phyloP scores from a whole-genome alignment of 2,329 filamentous ascomycete species.

The Penicillium sclerotigenum region DNA sequence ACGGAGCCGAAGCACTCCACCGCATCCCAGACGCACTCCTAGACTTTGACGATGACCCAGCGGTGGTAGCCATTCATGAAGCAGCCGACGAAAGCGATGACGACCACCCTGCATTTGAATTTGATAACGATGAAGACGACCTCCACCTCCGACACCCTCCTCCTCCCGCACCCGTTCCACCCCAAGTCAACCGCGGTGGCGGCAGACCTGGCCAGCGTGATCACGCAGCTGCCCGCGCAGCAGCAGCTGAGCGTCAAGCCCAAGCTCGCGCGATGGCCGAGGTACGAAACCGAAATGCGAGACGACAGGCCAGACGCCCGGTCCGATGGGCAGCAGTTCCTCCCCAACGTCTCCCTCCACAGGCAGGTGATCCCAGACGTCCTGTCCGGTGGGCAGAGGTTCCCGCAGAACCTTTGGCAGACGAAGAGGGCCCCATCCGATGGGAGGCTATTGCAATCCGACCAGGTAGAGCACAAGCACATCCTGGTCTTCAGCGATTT shows the following conservation, averaged over 20 bases:
- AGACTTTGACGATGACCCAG: slow-evolving; percentile 32
- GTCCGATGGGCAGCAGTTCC: neutral
- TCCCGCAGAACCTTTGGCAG: neutral
- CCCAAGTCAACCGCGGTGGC: slow-evolving; percentile 31
- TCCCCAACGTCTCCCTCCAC: slow-evolving; percentile 11
- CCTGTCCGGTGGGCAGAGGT: slow-evolving; percentile 1
- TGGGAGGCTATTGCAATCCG: slow-evolving; percentile 2
- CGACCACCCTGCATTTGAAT: slow-evolving; percentile 25
- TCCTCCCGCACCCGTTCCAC: slow-evolving; percentile 42
- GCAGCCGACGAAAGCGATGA: slow-evolving; percentile 28
- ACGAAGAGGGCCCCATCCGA: neutral
- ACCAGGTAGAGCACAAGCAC: slow-evolving; percentile 5
- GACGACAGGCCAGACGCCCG: neutral
- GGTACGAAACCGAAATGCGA: slow-evolving; percentile 29
- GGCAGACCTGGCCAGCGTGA: slow-evolving; percentile 29
- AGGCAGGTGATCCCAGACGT: slow-evolving; percentile 1
- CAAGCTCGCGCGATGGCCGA: slow-evolving; percentile 41
- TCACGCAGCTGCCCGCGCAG: slow-evolving; percentile 35
- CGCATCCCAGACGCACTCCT: slow-evolving; percentile 41
- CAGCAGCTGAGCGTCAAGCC: slow-evolving; percentile 38
- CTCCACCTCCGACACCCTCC: slow-evolving; percentile 33
- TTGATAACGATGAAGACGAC: slow-evolving; percentile 28
- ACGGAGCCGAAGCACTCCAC: slow-evolving; percentile 41
- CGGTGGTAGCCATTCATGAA: slow-evolving; percentile 8
- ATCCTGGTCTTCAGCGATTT: slow-evolving; percentile 49